A percentile compares a stretch with the other conserved stretches of the same genome.
These are phyloP conservation scores for Panicum virgatum DNA, from an alignment of 202 grass and related monocot species.

Conservation along the genomic window DNA sequence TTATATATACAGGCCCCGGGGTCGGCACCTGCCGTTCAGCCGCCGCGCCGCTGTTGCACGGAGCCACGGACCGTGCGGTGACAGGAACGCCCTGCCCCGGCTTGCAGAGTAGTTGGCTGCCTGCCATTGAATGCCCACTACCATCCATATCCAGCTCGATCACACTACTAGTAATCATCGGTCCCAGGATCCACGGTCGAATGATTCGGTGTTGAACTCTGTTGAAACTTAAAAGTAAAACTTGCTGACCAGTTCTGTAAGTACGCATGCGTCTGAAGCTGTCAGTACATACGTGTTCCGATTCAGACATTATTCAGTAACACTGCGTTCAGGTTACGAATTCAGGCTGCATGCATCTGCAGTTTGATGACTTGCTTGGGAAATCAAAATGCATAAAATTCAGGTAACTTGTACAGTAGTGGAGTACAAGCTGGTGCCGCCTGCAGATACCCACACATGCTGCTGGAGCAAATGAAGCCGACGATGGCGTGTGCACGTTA, in stretches of 20 bases:
- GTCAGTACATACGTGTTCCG: background rate
- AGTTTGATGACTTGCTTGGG: background rate
- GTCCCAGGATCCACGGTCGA: background rate
- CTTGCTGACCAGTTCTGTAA: background rate
- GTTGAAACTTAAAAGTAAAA: background rate
- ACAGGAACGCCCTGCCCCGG: constrained; percentile 12
- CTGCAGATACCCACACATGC: too few species aligned
- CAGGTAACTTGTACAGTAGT: background rate
- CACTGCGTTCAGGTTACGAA: background rate
- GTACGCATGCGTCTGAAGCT: background rate
- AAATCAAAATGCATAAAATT: background rate
- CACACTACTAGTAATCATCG: background rate
- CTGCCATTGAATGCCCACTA: constrained; percentile 30
- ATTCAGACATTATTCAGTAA: background rate
- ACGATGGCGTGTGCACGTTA: background rate
- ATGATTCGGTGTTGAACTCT: background rate
- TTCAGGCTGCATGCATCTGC: too few species aligned
- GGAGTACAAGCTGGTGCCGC: background rate
- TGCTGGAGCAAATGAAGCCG: background rate
- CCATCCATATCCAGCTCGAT: constrained; percentile 15
- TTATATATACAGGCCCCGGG: constrained; percentile 20
- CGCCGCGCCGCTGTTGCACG: constrained; percentile 11
- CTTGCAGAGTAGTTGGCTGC: constrained; percentile 26
- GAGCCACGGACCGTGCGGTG: constrained; percentile 14
- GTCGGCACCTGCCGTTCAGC: background rate